A percentile compares a stretch with the other conserved stretches of the same genome.
Conservation (phyloP, 2,329 filamentous ascomycete species). For the Hypoxylon sp. region DNA sequence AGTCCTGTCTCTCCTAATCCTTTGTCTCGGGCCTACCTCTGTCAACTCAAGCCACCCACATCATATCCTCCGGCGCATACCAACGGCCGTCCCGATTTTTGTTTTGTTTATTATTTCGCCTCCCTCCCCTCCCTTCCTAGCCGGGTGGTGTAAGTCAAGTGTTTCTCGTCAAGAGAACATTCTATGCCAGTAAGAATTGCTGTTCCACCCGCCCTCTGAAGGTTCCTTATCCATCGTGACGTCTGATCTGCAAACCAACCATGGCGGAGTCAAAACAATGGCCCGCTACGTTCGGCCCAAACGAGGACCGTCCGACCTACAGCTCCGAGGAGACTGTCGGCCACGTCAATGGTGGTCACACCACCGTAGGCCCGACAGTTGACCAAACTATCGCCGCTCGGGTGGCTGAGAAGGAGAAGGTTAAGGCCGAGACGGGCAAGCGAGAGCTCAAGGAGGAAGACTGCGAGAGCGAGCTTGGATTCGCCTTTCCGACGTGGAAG, state of each 20-base stretch:
- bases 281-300: conserved; percentile 33
- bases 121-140: conserved; percentile 8
- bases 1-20: conserved; percentile 25
- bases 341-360: conserved; percentile 28
- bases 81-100: conserved; percentile 5
- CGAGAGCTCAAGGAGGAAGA: conserved; percentile 58
- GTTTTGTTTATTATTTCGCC: conserved; percentile 34
- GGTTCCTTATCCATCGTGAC: neutral
- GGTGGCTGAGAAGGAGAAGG: conserved; percentile 44
- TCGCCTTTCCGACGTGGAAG: conserved; percentile 69
- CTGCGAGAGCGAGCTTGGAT: conserved; percentile 76
- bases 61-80: conserved; percentile 30
- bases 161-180: conserved; percentile 19
- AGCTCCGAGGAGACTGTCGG: conserved; percentile 44
- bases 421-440: conserved; percentile 42
- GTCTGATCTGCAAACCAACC: conserved; percentile 1
- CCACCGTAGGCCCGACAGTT: conserved; percentile 37
- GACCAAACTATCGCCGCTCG: conserved; percentile 40
- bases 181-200: conserved; percentile 13
- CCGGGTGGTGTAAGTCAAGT: conserved; percentile 23
- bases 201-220: neutral
- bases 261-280: conserved; percentile 39
- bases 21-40: conserved; percentile 33
- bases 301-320: conserved; percentile 39
- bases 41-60: conserved; percentile 36